phyloP scores from a whole-genome alignment of 2,329 filamentous ascomycete genomes.

The Mycogone perniciosa region DNA sequence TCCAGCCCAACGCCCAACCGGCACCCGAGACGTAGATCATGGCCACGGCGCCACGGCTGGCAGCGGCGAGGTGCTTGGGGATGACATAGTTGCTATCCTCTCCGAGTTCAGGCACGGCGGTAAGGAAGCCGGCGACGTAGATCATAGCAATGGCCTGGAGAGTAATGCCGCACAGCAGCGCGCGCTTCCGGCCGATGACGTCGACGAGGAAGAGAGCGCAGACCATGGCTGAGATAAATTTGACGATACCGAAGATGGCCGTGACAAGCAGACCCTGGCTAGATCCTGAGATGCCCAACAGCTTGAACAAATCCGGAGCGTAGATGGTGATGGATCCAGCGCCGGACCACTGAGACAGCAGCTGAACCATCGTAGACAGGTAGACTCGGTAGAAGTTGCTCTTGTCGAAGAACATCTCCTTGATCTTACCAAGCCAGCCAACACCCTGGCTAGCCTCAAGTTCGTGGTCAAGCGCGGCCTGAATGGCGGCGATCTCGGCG shows the following conservation, averaged over 20 bases:
- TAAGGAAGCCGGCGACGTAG: constrained; percentile 57
- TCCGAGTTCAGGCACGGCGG: constrained; percentile 53
- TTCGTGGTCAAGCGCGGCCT: constrained; percentile 60
- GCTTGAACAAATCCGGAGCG: constrained; percentile 64
- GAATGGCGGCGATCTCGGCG: constrained; percentile 58
- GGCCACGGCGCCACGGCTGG: constrained; percentile 61
- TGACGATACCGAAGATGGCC: constrained; percentile 69
- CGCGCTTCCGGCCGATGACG: constrained; percentile 67
- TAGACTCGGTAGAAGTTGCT: constrained; percentile 69
- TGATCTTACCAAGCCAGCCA: constrained; percentile 57
- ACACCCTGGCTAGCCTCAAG: constrained; percentile 63
- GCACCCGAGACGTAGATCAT: constrained; percentile 67
- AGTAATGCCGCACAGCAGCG: constrained; percentile 53
- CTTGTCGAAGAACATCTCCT: constrained; percentile 61
- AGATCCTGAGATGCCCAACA: constrained; percentile 63
- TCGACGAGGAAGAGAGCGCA: constrained; percentile 77
- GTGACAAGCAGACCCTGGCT: constrained; percentile 67
- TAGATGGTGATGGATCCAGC: constrained; percentile 72
- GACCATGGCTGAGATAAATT: constrained; percentile 58
- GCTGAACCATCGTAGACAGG: constrained; percentile 60
- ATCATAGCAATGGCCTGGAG: constrained; percentile 56
- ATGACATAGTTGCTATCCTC: constrained; percentile 43
- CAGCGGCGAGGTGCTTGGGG: constrained; percentile 41
- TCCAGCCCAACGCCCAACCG: constrained; percentile 68
- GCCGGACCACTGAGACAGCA: constrained; percentile 69